Evolutionary conservation across 257 asterid genomes (phyloP).

Genomic region (Solanum paucissectum): DNA sequence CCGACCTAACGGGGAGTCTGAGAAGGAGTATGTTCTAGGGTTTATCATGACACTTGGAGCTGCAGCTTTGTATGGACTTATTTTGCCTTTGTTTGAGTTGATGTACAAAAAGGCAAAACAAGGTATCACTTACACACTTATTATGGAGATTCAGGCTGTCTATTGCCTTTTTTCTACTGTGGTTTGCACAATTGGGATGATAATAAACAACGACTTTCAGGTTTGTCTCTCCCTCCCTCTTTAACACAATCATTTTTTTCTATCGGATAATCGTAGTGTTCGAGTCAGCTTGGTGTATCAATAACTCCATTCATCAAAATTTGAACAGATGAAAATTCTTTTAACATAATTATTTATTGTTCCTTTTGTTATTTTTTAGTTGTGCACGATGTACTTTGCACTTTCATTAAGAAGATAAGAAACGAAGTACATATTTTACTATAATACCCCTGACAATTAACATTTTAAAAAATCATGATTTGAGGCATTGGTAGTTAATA

Average conservation of each 20-base stretch:
- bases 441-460: no score
- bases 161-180: not conserved
- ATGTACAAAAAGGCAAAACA: not conserved
- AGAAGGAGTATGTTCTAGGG: conserved; percentile 8
- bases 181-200: not conserved
- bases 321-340: not conserved
- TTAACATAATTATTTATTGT: not conserved
- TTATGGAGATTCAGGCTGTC: not conserved
- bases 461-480: no score
- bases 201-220: not conserved
- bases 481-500: not conserved
- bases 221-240: not conserved
- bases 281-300: fast-evolving
- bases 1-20: conserved; percentile 10
- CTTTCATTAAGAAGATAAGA: not conserved
- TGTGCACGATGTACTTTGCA: not conserved
- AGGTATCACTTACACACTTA: not conserved
- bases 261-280: fast-evolving
- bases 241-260: not conserved
- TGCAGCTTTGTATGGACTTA: conserved; percentile 17
- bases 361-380: not conserved
- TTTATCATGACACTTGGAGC: conserved; percentile 20
- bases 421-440: not conserved
- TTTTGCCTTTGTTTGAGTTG: not conserved
- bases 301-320: not conserved